These are phyloP conservation scores for Lichtheimia ornata DNA, from an alignment of 371 early-diverging fungal species.

Conservation along the genomic window DNA sequence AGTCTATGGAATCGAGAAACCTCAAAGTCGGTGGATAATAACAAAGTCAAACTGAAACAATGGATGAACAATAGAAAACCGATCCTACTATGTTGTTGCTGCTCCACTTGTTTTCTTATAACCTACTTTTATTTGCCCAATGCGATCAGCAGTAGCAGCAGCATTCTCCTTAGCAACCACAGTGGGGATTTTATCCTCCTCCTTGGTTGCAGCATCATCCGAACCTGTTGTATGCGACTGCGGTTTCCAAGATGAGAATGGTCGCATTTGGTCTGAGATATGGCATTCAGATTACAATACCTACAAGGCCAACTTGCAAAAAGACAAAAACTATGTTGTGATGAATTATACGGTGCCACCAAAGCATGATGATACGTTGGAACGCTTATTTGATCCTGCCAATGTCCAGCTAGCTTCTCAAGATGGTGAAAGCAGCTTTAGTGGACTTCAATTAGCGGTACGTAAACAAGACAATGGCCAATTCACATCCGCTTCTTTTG, in stretches of 20 bases:
- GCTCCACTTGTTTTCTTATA: too few species aligned
- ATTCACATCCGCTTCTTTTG: constrained; percentile 34
- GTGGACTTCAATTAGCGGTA: constrained; percentile 23
- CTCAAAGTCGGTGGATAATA: too few species aligned
- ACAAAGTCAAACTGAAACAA: too few species aligned
- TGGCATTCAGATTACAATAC: constrained; percentile 41
- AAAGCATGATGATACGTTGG: constrained; percentile 28
- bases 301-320: constrained; percentile 23
- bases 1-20: too few species aligned
- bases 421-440: constrained; percentile 3
- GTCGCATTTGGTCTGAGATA: constrained; percentile 30
- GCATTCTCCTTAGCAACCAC: too few species aligned
- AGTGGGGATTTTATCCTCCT: too few species aligned
- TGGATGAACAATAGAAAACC: too few species aligned
- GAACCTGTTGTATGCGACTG: constrained; percentile 27
- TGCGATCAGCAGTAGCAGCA: too few species aligned
- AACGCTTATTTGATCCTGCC: constrained; percentile 31
- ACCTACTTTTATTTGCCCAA: too few species aligned
- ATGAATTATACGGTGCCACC: constrained; percentile 38
- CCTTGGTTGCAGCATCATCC: background rate
- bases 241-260: constrained; percentile 44
- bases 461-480: constrained; percentile 6
- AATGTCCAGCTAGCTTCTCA: constrained; percentile 28
- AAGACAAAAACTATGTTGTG: constrained; percentile 33
- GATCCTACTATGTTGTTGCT: too few species aligned